A percentile compares a stretch with the other conserved stretches of the same genome.
phyloP scores from a whole-genome alignment of 202 grass and related monocot genomes.

The Digitaria exilis region DNA sequence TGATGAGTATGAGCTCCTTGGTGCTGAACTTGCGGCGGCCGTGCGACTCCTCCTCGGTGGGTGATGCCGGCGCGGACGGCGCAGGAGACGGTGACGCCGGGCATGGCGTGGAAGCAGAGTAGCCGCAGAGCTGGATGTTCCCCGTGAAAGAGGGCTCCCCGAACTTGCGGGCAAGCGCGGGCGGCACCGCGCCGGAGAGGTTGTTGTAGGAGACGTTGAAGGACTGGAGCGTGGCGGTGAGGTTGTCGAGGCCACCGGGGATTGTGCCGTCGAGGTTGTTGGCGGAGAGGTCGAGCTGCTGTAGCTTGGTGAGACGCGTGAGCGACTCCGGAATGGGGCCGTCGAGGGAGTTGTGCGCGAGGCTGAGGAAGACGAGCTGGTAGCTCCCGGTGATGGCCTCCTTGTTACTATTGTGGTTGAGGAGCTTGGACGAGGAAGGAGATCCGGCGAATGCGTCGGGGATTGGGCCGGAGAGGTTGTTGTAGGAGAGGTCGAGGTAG shows the following conservation, averaged over 20 bases:
- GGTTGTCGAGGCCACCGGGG: slow-evolving; percentile 38
- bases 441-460: slow-evolving; percentile 36
- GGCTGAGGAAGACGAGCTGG: slow-evolving; percentile 57
- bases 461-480: slow-evolving; percentile 65
- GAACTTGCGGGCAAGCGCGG: slow-evolving; percentile 56
- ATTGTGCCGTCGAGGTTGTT: slow-evolving; percentile 37
- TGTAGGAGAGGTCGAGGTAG: slow-evolving; percentile 67
- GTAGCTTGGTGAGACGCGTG: slow-evolving; percentile 49
- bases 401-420: no score
- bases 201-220: slow-evolving; percentile 84
- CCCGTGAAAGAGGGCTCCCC: slow-evolving; percentile 59
- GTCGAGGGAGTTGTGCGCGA: slow-evolving; percentile 66
- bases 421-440: neutral
- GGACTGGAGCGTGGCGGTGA: slow-evolving; percentile 48
- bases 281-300: slow-evolving; percentile 58
- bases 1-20: slow-evolving; percentile 50
- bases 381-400: slow-evolving; percentile 37
- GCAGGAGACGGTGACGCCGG: slow-evolving; percentile 17
- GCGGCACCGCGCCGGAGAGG: slow-evolving; percentile 60
- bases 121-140: slow-evolving; percentile 79
- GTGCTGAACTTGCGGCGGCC: slow-evolving; percentile 22
- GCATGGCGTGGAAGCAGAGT: slow-evolving; percentile 57
- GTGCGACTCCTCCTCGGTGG: neutral
- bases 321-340: slow-evolving; percentile 54
- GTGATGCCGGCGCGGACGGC: neutral